Conservation (phyloP, 2,329 filamentous ascomycete species). For the Venturia nashicola region DNA sequence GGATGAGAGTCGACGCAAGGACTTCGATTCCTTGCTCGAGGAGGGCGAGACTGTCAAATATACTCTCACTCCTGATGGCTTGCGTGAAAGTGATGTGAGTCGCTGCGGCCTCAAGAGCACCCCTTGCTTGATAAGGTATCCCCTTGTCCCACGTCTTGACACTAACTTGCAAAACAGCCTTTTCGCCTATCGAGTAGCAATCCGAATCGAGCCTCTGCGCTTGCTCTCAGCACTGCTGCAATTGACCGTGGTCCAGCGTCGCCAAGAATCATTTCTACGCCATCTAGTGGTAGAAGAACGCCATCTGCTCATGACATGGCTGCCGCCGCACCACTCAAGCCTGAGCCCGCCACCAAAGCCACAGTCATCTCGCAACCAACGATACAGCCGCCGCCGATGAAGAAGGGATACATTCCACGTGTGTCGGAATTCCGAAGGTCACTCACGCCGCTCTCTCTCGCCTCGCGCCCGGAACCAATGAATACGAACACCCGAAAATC, state of each 20-base stretch:
- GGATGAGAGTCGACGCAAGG: slow-evolving; percentile 26
- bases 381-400: not conserved
- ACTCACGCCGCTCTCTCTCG: not conserved
- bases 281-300: not conserved
- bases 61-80: slow-evolving; percentile 34
- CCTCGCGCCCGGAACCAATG: slow-evolving; percentile 13
- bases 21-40: slow-evolving; percentile 36
- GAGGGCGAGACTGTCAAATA: slow-evolving; percentile 37
- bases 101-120: not conserved
- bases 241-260: slow-evolving; percentile 4
- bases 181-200: not conserved
- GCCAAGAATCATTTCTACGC: slow-evolving; percentile 1
- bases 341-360: not conserved
- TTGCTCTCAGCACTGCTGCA: slow-evolving; percentile 1
- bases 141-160: not conserved
- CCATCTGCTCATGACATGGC: slow-evolving; percentile 2
- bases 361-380: not conserved
- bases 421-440: slow-evolving; percentile 3
- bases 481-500: slow-evolving; percentile 15
- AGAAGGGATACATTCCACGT: slow-evolving; percentile 6
- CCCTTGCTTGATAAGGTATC: not conserved
- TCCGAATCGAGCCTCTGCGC: not conserved
- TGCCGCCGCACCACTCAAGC: not conserved
- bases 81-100: slow-evolving; percentile 33
- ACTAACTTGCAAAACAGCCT: not conserved